Base-by-base conservation (phyloP, 805 yeast genomes). In the Torulaspora maleeae region DNA sequence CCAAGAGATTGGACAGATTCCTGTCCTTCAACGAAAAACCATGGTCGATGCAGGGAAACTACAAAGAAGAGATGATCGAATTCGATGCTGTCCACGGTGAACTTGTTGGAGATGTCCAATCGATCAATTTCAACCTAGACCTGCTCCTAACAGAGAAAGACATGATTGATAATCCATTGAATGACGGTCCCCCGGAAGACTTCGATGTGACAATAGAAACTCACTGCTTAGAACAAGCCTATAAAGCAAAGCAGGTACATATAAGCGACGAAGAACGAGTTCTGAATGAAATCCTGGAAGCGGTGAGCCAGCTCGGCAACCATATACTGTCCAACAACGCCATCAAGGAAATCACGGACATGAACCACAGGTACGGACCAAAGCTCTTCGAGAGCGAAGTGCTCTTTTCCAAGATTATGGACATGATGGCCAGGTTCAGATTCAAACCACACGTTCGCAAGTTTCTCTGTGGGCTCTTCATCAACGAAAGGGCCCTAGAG, bases 381-480 rank as follows among this genome's bases (percentile, higher is more conserved):
- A 60, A 74, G 24, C 81, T 61, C 17, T 60, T 86, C 63, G 79
- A 76, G 37, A 75, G 74, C 44, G 74, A 78, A 10, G 76, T 71
- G 2, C 63, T 85, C 41, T 79, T 85, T 58, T 70, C 60, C 61
- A 74, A 72, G 57, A 79, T 70, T 41, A 70, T 71, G 64, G 72
- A 66, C 44, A 73, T 70, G 55, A 73, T 73, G 73, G 84, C 72
- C 53, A 70, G 63, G 60, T 88, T 66, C 71, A 75, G 73, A 38
- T 85, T 79, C 63, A 77, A 82, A 51, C 79, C 77, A 42, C 77
- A 78, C 3, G 79, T 78, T 15, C 68, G 95, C 29, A 73, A 78
- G 51, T 83, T 80, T 56, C 68, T 88, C 12, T 75, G 82, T 55
- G 90, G 82, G 35, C 66, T 84, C 43, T 78, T 86, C 52, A 76